These are phyloP conservation scores for Daldinia grandis DNA, from an alignment of 495 filamentous ascomycete species.

Conservation along the genomic window DNA sequence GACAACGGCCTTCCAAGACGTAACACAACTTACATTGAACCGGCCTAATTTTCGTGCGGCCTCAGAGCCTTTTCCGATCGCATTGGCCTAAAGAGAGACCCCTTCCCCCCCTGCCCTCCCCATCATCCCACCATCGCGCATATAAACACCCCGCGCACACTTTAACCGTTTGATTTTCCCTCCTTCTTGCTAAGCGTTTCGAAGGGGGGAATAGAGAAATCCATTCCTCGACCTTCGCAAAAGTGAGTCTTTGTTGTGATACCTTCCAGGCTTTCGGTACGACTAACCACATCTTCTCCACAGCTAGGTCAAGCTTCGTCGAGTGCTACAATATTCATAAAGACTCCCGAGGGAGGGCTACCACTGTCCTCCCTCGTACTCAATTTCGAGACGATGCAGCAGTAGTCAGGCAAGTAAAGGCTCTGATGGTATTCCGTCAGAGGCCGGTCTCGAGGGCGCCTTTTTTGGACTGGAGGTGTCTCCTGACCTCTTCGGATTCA, in stretches of 20 bases:
- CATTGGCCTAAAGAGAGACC: not conserved
- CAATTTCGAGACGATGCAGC: constrained; percentile 26
- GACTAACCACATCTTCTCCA: not conserved
- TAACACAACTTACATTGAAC: not conserved
- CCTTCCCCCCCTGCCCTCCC: too few relatives aligned
- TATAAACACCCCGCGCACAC: constrained; percentile 1
- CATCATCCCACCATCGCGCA: too few relatives aligned
- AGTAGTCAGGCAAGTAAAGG: constrained; percentile 26
- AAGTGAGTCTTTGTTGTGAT: not conserved
- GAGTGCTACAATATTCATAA: not conserved
- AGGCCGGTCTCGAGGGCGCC: constrained; percentile 18
- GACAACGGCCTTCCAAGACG: not conserved
- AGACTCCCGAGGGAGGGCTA: constrained; percentile 28
- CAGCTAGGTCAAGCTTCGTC: not conserved
- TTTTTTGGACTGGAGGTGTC: constrained; percentile 18
- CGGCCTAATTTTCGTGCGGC: constrained; percentile 21
- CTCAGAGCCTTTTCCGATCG: constrained; percentile 14
- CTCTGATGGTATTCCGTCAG: not conserved
- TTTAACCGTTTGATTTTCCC: not conserved
- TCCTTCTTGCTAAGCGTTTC: not conserved
- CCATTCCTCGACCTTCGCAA: not conserved
- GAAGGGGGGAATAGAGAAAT: not conserved
- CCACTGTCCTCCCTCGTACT: constrained; percentile 22
- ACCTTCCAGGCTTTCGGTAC: not conserved
- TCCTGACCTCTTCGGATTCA: constrained; percentile 3